Base-by-base conservation (phyloP, 192 early-diverging fungal genomes). In the Diversispora eburnea region DNA sequence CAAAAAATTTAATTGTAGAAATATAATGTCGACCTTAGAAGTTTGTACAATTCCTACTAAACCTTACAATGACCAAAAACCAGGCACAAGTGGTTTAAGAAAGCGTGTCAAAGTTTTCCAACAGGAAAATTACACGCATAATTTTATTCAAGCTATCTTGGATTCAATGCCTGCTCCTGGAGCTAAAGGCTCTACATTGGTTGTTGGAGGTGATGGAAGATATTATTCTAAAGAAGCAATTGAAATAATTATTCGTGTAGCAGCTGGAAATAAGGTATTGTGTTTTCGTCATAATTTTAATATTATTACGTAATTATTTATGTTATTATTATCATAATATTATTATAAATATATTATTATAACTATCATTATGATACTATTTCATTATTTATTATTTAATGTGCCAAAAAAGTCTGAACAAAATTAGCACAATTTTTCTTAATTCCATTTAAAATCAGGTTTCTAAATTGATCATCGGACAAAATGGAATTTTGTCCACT, bases 151-250 rank as follows among this genome's bases (percentile, higher is more conserved):
- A 83, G 88, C 92, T 54, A 96, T 90, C 57, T 86, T 99, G 45
- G 84, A 87, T 15, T 85, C 91, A 46, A 95, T 97, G 79, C 92
- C 94, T 8, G 74, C 81, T 56, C 51, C 63, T n/a, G 93, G 91
- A 46, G 85, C 92, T 8, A 83, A 88, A 45, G 89, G 90, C 52
- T 87, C 93, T 5, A 91, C 91, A 8, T 76, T 99, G 1, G 93
- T 99, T 51, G 91, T 99, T 19, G 97, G 97, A 66, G 97, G 97
- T 12, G 97, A 99, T 74, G 97, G 97, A 25, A 89, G 97, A 60
- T 99, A 89, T 87, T 98, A 88, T 68, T 83, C 88, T 48, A 83
- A 90, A 60, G 91, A 94, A 58, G 94, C 91, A 8, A 83, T 95
- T 67, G 91, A 97, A 76, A 90, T 88, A 77, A 99, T 99, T 82